Base-by-base conservation (phyloP, 495 filamentous ascomycete genomes). In the Tuber brumale region DNA sequence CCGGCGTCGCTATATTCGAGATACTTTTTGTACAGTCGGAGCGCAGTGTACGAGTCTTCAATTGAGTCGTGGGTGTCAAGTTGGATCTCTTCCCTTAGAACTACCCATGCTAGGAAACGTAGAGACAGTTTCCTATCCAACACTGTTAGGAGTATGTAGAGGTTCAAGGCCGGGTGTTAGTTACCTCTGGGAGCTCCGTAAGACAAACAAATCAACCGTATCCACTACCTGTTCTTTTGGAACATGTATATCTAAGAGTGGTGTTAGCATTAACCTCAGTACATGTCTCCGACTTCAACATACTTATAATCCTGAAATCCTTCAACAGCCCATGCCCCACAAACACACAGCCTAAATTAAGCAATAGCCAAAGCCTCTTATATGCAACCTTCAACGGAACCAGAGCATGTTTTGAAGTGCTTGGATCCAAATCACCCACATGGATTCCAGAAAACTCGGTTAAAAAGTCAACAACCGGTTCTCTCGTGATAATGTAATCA, bases 331-430 rank as follows among this genome's bases (percentile, higher is more conserved):
- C 93, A 83, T 99, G 95, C 12, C 95, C 95, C 43, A 99, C 89
- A 84, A 99, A 99, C 70, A 92, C 87, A 84, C 93, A 97, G 43
- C 96, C 95, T 2, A 97, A 87, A 82, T 99, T 98, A 14, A 98
- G 88, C 12, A 99, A 89, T 19, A 98, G 88, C 95, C 95, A 99
- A 43, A 99, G 90, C 82, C 97, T 97, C 83, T 98, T 99, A 86
- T 98, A 98, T 12, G 94, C 95, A 27, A 90, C 89, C 83, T 98
- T 99, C 43, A 97, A 87, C 16, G 91, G 87, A 12, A 98, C 92
- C 0, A 97, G 88, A 73, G 92, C 91, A 84, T 96, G 94, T 51
- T 86, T 88, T 23, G 92, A 92, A 12, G 87, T 88, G 44, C 86
- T 86, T 5, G 89, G 88, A 81, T 97, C 92, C 37, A 99, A 86